Conservation (phyloP, 1,139 yeast species). For the Debaryomyces robertsiae region DNA sequence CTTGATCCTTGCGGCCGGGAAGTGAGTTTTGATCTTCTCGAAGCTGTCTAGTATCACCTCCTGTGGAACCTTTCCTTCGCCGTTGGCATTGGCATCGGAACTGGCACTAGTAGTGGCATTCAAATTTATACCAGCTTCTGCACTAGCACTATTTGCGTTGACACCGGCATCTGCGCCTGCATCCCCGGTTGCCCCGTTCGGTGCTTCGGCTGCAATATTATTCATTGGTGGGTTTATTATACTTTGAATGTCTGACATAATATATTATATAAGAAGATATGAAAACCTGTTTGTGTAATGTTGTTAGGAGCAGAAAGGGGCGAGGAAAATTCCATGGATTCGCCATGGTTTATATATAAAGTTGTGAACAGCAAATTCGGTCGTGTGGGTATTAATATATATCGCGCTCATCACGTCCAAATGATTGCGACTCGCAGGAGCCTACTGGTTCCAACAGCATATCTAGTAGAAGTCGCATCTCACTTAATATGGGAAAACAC, state of each 20-base stretch:
- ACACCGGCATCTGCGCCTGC: neutral
- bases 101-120: no score
- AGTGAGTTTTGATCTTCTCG: conserved; percentile 80
- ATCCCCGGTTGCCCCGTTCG: neutral
- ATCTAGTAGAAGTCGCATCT: no score
- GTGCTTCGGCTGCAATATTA: neutral
- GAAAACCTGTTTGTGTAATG: neutral
- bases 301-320: no score
- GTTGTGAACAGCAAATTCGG: neutral
- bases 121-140: no score
- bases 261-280: conserved; percentile 1
- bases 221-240: conserved; percentile 15
- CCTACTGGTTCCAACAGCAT: no score
- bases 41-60: conserved; percentile 36
- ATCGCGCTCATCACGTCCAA: neutral
- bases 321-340: conserved; percentile 5
- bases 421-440: no score
- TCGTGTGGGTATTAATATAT: neutral
- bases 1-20: conserved; percentile 96
- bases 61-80: conserved; percentile 25
- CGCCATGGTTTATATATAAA: conserved; percentile 7
- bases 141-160: neutral
- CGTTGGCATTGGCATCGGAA: conserved; percentile 6
- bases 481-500: no score
- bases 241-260: conserved; percentile 17